Base-by-base conservation (phyloP, 345 rosid species). In the Ceriops tagal region DNA sequence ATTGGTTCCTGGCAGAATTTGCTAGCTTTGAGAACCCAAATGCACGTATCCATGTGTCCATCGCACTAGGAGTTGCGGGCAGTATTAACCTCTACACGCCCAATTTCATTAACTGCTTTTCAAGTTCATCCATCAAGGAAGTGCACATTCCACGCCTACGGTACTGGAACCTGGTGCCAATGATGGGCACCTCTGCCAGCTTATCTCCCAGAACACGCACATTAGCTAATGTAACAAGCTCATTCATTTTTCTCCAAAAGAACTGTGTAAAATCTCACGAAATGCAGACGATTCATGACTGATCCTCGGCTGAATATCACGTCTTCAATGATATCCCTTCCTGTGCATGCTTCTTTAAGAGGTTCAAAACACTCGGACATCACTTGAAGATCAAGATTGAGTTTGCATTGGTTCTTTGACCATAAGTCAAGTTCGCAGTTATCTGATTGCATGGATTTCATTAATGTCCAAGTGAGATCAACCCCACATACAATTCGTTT, bases 391-490 rank as follows among this genome's bases (percentile, higher is more conserved):
- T 77, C 76, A 18, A 20, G 21, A 16, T 39, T 46, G 19, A 77
- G 74, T 58, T 76, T 93, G 78, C 81, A 71, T 57, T 83, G 74
- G 70, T 62, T 82, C 69, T 85, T 85, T 47, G 80, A 75, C 58
- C 70, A 71, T 28, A 69, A 73, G 68, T 83, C 83, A 53, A 70
- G 71, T 51, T 66, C 78, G 43, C 11, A 27, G 35, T 26, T 61
- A 37, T 79, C 79, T 3, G 66, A 58, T 67, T 71, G 66, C 66
- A 65, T 55, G 66, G 81, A 62, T 65, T 83, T 85, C 69, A 88
- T 28, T 61, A 91, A 61, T 58, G 87, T 93, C 89, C 92, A 88
- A 26, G 87, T 91, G 61, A 93, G 77, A 67, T 80, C 82, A 46
- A 31, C 65, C 64, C 92, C 88, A 10, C 89, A 69, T 58, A 65